Base-by-base conservation (phyloP, 768 basidiomycete species). In the Amanita polypyramis region DNA sequence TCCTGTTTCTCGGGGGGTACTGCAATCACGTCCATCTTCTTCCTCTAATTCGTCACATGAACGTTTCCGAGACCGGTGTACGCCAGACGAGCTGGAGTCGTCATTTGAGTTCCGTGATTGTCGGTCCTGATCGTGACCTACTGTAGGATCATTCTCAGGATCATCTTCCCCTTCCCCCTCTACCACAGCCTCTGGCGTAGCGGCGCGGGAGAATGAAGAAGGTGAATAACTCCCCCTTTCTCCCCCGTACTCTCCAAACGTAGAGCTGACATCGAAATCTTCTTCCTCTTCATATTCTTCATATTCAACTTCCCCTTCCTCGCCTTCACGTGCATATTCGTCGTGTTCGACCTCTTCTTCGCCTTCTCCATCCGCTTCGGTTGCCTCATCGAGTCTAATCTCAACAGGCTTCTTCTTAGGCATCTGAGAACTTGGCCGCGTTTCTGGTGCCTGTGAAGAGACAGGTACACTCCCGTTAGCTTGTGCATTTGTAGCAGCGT, bases 251-350 rank as follows among this genome's bases (percentile, higher is more conserved):
- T 58, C 66, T 21, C 65, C 69, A 14, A 64, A 60, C 35, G 65
- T 65, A 40, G 58, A 64, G 9, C 60, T 62, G 34, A 65, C 62
- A 23, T 63, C 62, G 15, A 60, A 60, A 5, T 61, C 61, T 4
- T 56, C 60, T 36, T 59, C 64, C 50, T 53, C 58, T 37, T 50
- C 59, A 36, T 62, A 65, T 5, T 57, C 54, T 49, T 60, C 49
- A 23, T 64, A 45, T 39, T 60, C 51, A 52, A 51, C 29, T 3
- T 41, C 59, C 47, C 49, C 58, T 29, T 62, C 46, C 50, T 40
- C 37, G 11, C 20, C 37, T 4, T 38, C 51, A 27, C 45, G 50
- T 51, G 50, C 53, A 61, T 51, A 63, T 52, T 54, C 61, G 60
- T 11, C 55, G 56, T 9, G 51, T 52, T 61, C 51, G 1, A 51